Evolutionary conservation across 2,329 filamentous ascomycete species (phyloP), one percentile per base, ranked within the genome.

Genomic region (Diatrype stigma): DNA sequence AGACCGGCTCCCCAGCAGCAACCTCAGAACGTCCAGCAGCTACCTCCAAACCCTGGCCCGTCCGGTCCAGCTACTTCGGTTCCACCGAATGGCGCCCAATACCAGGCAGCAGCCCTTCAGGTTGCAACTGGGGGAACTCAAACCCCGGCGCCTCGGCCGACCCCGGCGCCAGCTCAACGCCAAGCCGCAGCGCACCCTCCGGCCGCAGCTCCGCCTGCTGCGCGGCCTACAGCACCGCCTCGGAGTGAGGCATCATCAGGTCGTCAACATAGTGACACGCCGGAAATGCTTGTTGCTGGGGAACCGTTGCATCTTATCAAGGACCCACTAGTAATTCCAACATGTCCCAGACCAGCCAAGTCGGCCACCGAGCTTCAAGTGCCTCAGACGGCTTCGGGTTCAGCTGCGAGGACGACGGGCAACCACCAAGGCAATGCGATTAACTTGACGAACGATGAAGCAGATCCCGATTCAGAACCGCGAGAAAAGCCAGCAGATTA

Each of bases 401-500:
- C 17, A 23, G n/a, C 21, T 23, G n/a, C 21, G 3, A 2, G 40
- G 2, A 28, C 23, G 21, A n/a, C n/a, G 14, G 11, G 21, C 21
- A 44, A 44, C 12, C 21, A 8, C 6, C 21, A 10, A 23, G 21
- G 14, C 16, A n/a, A 16, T 16, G 14, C 11, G 11, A n/a, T 44
- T 23, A 11, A 44, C 14, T 12, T 17, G 12, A 28, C 22, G 6
- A 45, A 17, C 40, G 28, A 48, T n/a, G 50, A 51, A 8, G 46
- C 45, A 8, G 34, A 44, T 34, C 34, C 45, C 5, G 34, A 44
- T 34, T 28, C 46, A n/a, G 50, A 51, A 47, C 46, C 50, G 22
- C 48, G 21, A 6, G 46, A 51, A 42, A 48, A 48, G 30, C 46
- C 42, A 16, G 50, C 19, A 22, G 30, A 51, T 17, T 51, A 45